These are phyloP conservation scores for Oxalis stricta DNA, from an alignment of 441 rosid species.

Conservation along the genomic window DNA sequence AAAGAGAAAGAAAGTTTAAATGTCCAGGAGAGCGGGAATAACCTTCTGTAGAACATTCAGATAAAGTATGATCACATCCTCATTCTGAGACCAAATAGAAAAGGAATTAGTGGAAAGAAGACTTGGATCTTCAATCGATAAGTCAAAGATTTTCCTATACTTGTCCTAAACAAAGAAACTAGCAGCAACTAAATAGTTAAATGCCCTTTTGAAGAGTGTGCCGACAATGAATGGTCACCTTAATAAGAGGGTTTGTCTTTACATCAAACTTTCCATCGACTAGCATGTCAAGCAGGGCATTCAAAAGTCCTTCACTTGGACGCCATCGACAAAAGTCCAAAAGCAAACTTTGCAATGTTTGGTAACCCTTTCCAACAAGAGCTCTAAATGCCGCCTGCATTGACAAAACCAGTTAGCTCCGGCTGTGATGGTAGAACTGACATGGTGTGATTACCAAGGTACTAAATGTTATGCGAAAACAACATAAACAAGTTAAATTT, in stretches of 20 bases:
- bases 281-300: conserved; percentile 95
- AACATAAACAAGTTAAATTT: too few relatives aligned
- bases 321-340: conserved; percentile 77
- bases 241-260: conserved; percentile 51
- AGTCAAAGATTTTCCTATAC: neutral
- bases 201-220: neutral
- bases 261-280: conserved; percentile 91
- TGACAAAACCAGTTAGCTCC: conserved; percentile 4
- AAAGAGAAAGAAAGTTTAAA: neutral
- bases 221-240: conserved; percentile 31
- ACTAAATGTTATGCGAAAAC: too few relatives aligned
- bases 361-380: conserved; percentile 95
- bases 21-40: conserved; percentile 15
- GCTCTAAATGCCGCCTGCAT: conserved; percentile 84
- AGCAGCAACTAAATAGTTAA: neutral
- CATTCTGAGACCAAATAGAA: conserved; percentile 59
- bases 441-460: neutral
- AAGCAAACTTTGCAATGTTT: conserved; percentile 84
- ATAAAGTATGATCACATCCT: conserved; percentile 91
- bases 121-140: conserved; percentile 1
- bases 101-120: conserved; percentile 14
- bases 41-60: conserved; percentile 96
- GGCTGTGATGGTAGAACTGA: neutral
- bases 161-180: neutral
- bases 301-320: conserved; percentile 78